Base-by-base conservation (phyloP, 2,329 filamentous ascomycete species). In the Cladosporium sphaerospermum region DNA sequence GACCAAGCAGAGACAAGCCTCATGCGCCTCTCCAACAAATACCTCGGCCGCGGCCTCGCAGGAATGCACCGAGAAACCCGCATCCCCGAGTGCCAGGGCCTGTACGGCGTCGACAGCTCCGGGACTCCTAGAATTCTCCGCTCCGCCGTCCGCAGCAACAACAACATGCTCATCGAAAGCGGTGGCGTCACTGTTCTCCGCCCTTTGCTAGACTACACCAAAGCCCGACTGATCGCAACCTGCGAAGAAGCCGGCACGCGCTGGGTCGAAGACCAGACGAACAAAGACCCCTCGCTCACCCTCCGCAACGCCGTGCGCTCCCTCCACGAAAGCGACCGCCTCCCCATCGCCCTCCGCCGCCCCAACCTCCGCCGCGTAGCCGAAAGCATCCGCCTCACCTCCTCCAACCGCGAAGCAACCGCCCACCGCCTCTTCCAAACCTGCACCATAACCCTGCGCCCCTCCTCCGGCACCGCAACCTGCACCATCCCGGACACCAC, bases 1-100 rank as follows among this genome's bases (percentile, higher is more conserved):
- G 93, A 99, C 63, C 89, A 93, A 64, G 86, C 90, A 53, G 93
- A 99, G 72, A 96, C 91, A 0, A 78, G 95, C 3, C 71, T 97
- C 45, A 87, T 90, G 83, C 81, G 93, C 40, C 69, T 97, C 34
- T 70, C 85, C 8, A 75, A 76, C 3, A 83, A 85, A 0, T 86
- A 89, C 62, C 73, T 79, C 2, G 80, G 81, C n/a, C 73, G 78
- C n/a, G 90, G 88, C 0, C 73, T 96, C 31, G 53, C 54, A 16
- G 65, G 64, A 6, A 64, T 67, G 9, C 54, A 49, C 45, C 9
- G 43, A 2, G 50, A 45, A 10, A 56, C 56, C 9, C 51, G 46
- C 9, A 89, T 96, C n/a, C 92, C 92, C 1, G 90, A 96, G 67
- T 95, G 88, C 62, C 77, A 85, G 61, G 86, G 86, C 31, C 67